Base-by-base conservation (phyloP, 371 early-diverging fungal species). In the Fennellomyces sp. region DNA sequence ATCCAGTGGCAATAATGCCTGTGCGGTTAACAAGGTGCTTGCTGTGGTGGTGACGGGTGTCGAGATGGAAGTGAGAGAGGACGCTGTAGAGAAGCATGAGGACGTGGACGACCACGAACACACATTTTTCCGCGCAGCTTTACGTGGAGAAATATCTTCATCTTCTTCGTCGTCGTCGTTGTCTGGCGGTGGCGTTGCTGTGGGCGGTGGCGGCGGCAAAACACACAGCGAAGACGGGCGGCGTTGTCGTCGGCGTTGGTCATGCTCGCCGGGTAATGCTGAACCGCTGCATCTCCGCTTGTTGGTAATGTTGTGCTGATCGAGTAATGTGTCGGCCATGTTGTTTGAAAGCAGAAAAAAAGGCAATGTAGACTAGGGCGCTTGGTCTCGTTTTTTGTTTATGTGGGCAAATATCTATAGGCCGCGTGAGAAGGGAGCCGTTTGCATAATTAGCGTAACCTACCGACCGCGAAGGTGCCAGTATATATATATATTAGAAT, bases 51-150 rank as follows among this genome's bases (percentile, higher is more conserved):
- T 60, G 4, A 52, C 33, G 41, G 60, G 60, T 38, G 60, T 60
- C 5, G 60, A 51, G 2, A 60, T 30, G 5, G 60, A 47, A 27
- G 47, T 52, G 4, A 52, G 19, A 15, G 60, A 36, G 5, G 51
- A 52, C 19, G 41, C 42, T 19, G 52, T 52, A 17, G 60, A 60
- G 30, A 60, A 60, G 15, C 60, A 42, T n/a, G 60, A 60, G 3
- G 60, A 60, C 7, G 60, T 60, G 3, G 60, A 60, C 15, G 60
- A 60, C 60, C 60, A 60, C 6, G 60, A 60, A 23, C 41, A 52
- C 5, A 60, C 52, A 17, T 60, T 60, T 60, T 52, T 50, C 21
- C 60, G 52, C 1, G 29, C 21, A 17, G 31, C 42, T 26, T 60
- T 42, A 23, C 36, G 55, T 54, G 7, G n/a, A 17, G 5, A 23